These are phyloP conservation scores for Fusarium subglutinans DNA, from an alignment of 2,329 filamentous ascomycete species.

Conservation along the genomic window DNA sequence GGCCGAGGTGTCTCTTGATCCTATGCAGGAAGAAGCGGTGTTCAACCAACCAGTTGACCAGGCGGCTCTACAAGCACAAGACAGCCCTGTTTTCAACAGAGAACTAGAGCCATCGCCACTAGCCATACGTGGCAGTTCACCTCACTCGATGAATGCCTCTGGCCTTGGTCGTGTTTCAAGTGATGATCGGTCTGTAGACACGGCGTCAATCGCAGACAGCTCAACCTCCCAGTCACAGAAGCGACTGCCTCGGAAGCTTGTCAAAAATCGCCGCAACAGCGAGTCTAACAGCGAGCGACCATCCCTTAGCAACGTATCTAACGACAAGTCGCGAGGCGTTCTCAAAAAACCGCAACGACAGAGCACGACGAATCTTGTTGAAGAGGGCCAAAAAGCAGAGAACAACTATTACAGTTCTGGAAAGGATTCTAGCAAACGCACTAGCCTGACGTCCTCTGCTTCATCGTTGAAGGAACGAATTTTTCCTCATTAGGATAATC, in stretches of 20 bases:
- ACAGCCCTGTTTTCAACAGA: constrained; percentile 41
- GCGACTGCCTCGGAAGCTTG: constrained; percentile 53
- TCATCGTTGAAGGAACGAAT: constrained; percentile 41
- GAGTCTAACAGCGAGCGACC: constrained; percentile 47
- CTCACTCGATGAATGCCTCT: constrained; percentile 30
- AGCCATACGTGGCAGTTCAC: constrained; percentile 37
- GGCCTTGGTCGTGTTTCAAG: constrained; percentile 46
- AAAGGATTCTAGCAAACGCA: constrained; percentile 39
- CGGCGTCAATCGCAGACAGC: constrained; percentile 38
- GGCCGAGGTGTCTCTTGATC: constrained; percentile 34
- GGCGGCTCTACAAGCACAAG: constrained; percentile 36
- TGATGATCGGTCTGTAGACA: constrained; percentile 47
- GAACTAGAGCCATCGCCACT: constrained; percentile 30
- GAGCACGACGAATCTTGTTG: constrained; percentile 38
- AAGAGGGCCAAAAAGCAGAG: constrained; percentile 40
- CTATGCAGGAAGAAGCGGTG: constrained; percentile 46
- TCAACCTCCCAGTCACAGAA: constrained; percentile 42
- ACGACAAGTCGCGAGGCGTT: constrained; percentile 43
- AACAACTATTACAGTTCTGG: constrained; percentile 32
- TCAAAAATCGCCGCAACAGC: constrained; percentile 52
- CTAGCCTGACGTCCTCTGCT: constrained; percentile 36
- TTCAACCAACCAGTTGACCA: constrained; percentile 47
- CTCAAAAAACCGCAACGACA: constrained; percentile 52
- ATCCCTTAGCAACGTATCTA: constrained; percentile 6
- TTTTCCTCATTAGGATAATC: constrained; percentile 31